These are phyloP conservation scores for Solanum bulbocastanum DNA, from an alignment of 257 asterid genomes.

Conservation along the genomic window DNA sequence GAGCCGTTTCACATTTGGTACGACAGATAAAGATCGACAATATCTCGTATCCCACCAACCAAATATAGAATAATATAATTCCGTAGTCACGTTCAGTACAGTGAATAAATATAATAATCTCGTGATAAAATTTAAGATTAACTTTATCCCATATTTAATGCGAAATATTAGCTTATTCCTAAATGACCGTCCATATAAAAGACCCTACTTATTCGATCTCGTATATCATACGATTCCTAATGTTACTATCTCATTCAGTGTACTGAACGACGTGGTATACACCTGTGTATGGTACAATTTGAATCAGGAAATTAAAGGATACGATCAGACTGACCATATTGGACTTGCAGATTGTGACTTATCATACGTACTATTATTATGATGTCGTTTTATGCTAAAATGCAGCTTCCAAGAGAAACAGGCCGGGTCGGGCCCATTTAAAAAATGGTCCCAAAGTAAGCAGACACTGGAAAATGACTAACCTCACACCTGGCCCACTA, in stretches of 20 bases:
- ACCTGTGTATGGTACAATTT: background rate
- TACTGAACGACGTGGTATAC: background rate
- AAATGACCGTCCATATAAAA: background rate
- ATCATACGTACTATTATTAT: background rate
- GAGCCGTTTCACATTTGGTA: no score
- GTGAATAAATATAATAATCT: background rate
- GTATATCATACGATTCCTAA: background rate
- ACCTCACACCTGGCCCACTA: slow-evolving; percentile 11
- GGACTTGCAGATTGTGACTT: background rate
- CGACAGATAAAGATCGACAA: fast-evolving
- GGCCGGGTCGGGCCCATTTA: background rate
- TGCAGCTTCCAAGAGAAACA: background rate
- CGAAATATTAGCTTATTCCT: background rate
- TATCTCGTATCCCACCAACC: background rate
- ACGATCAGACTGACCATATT: background rate
- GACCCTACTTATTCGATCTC: no score
- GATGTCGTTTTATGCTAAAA: slow-evolving; percentile 17
- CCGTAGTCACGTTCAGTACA: fast-evolving
- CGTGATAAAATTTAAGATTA: background rate
- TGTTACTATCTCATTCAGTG: background rate
- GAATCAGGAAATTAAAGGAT: background rate
- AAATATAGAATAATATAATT: background rate
- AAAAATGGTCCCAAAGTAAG: background rate
- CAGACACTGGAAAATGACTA: slow-evolving; percentile 17
- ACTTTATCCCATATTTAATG: background rate